Evolutionary conservation across 1,139 yeast species (phyloP).

Genomic region (Diutina catenulata): DNA sequence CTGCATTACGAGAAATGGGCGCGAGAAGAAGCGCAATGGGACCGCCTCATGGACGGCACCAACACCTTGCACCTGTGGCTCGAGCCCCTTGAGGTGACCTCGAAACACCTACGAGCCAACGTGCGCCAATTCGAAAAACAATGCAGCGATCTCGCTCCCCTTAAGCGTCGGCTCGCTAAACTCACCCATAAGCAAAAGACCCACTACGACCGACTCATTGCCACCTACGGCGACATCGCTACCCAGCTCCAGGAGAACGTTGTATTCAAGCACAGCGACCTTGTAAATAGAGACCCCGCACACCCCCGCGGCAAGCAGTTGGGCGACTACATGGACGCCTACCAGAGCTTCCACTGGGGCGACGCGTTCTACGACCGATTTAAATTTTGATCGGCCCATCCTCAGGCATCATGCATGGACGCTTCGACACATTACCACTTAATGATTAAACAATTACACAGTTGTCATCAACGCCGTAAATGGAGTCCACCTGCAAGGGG

Average conservation of each 20-base stretch:
- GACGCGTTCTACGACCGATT: background rate
- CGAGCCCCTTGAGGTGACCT: conserved; percentile 13
- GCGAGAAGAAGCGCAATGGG: conserved; percentile 23
- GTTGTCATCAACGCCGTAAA: too few relatives aligned
- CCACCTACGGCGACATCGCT: conserved; percentile 12
- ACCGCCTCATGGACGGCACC: background rate
- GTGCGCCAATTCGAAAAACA: conserved; percentile 8
- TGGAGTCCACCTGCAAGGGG: too few relatives aligned
- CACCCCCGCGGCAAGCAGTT: conserved; percentile 15
- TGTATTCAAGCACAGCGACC: conserved; percentile 25
- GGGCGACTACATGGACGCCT: conserved; percentile 18
- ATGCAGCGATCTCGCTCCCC: conserved; percentile 10
- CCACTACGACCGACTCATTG: conserved; percentile 14
- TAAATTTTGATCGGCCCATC: too few relatives aligned
- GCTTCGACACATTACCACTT: too few relatives aligned
- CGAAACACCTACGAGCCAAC: conserved; percentile 11
- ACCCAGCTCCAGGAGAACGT: conserved; percentile 11
- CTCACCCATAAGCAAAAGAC: conserved; percentile 17
- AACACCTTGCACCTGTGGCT: conserved; percentile 18
- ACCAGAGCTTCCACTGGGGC: conserved; percentile 2
- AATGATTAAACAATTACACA: too few relatives aligned
- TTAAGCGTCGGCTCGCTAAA: conserved; percentile 9
- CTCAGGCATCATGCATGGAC: too few relatives aligned
- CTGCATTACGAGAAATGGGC: conserved; percentile 18
- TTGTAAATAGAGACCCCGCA: conserved; percentile 14